Evolutionary conservation across 768 basidiomycete genomes (phyloP).

Genomic region (Trichaptum fuscoviolaceum): DNA sequence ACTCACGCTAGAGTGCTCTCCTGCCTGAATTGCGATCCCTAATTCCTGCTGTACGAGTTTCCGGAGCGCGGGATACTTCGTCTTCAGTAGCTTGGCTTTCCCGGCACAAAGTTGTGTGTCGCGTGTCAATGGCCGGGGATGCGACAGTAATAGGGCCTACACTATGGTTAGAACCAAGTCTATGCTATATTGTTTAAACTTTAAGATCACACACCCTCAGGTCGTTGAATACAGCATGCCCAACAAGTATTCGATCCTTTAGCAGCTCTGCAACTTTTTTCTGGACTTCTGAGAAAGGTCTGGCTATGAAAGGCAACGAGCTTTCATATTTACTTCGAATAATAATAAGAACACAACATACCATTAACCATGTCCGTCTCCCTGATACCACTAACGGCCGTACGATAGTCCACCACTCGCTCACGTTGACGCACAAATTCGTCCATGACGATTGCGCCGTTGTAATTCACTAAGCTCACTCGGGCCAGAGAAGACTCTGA

Average conservation of each 20-base stretch:
- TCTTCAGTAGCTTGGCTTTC: constrained; percentile 55
- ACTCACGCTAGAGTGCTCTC: constrained; percentile 88
- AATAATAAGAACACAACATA: constrained; percentile 21
- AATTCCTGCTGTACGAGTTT: constrained; percentile 78
- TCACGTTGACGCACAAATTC: constrained; percentile 84
- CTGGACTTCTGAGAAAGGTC: constrained; percentile 75
- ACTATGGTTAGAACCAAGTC: background rate
- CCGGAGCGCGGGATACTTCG: constrained; percentile 68
- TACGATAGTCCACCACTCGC: constrained; percentile 88
- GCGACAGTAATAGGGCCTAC: constrained; percentile 66
- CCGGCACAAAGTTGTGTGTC: constrained; percentile 66
- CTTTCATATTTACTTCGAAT: background rate
- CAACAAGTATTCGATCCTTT: constrained; percentile 75
- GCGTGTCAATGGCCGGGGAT: constrained; percentile 55
- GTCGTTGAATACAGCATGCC: constrained; percentile 91
- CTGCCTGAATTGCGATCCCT: constrained; percentile 73
- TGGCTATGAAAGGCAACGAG: constrained; percentile 42
- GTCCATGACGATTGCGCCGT: constrained; percentile 76
- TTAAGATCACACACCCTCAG: constrained; percentile 52
- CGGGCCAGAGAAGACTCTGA: constrained; percentile 81
- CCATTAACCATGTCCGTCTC: constrained; percentile 67
- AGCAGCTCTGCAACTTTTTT: constrained; percentile 69
- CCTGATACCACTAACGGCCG: constrained; percentile 82
- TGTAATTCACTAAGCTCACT: constrained; percentile 85
- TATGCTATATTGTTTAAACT: background rate